Evolutionary conservation across 1,284 basidiomycete species (phyloP).

Genomic region (Ustanciosporium gigantosporum): DNA sequence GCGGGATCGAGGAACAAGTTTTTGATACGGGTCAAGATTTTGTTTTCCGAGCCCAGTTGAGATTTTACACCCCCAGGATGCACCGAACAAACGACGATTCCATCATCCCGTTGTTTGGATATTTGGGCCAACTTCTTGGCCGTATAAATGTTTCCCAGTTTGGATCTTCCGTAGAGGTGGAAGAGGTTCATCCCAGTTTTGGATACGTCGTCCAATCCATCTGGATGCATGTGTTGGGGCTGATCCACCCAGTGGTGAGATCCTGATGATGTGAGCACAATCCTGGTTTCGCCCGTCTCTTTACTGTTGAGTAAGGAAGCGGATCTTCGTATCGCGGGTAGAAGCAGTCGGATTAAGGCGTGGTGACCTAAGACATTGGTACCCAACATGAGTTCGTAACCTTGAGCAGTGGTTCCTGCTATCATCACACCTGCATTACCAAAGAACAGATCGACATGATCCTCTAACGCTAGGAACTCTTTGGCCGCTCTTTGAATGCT

Average conservation of each 20-base stretch:
- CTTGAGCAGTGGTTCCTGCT: slow-evolving; percentile 19
- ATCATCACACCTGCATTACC: slow-evolving; percentile 44
- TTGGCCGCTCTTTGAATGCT: slow-evolving; percentile 25
- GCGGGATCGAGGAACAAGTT: slow-evolving; percentile 23
- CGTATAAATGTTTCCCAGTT: slow-evolving; percentile 39
- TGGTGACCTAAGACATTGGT: slow-evolving; percentile 47
- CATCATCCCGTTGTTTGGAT: slow-evolving; percentile 5
- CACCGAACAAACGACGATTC: slow-evolving; percentile 28
- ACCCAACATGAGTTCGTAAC: slow-evolving; percentile 45
- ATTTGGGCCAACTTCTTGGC: slow-evolving; percentile 13
- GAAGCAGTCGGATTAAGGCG: slow-evolving; percentile 30
- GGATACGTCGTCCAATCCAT: slow-evolving; percentile 1
- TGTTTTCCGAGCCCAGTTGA: slow-evolving; percentile 3
- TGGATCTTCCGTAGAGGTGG: slow-evolving; percentile 38
- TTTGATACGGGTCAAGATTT: slow-evolving; percentile 11
- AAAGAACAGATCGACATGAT: slow-evolving; percentile 38
- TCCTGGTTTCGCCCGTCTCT: slow-evolving; percentile 8
- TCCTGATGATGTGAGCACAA: slow-evolving; percentile 37
- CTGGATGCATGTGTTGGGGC: slow-evolving; percentile 8
- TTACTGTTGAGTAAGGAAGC: background rate
- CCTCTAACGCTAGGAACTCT: slow-evolving; percentile 19
- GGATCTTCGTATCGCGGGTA: slow-evolving; percentile 23
- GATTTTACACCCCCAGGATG: slow-evolving; percentile 40
- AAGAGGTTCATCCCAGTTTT: slow-evolving; percentile 4
- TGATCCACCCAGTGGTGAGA: slow-evolving; percentile 23